Conservation (phyloP, 1,139 yeast species). For the Nakaseomyces uthaithaninus region DNA sequence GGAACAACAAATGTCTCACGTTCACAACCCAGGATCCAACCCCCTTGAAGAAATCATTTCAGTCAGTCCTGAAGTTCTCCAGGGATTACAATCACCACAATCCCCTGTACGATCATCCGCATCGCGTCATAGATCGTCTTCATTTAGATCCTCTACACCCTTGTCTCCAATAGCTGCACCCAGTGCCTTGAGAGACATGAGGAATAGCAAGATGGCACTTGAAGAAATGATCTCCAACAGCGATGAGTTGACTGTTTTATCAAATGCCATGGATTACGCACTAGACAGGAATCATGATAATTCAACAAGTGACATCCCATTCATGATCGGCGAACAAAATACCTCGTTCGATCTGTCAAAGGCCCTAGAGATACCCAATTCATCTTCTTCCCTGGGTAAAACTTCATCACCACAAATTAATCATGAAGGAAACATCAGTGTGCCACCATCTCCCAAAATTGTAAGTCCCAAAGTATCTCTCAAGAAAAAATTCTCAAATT, state of each 20-base stretch:
- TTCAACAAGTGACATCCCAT: background rate
- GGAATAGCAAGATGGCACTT: background rate
- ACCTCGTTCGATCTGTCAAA: conserved; percentile 29
- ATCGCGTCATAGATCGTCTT: background rate
- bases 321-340: conserved; percentile 9
- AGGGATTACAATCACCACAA: background rate
- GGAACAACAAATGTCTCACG: background rate
- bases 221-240: conserved; percentile 4
- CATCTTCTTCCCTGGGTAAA: conserved; percentile 6
- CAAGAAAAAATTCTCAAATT: conserved; percentile 17
- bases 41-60: background rate
- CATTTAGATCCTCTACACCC: conserved; percentile 4
- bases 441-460: conserved; percentile 7
- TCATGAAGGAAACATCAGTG: conserved; percentile 4
- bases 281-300: background rate
- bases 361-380: conserved; percentile 27
- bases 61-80: background rate
- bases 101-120: conserved; percentile 1
- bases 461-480: conserved; percentile 16
- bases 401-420: background rate
- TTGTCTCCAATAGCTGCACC: conserved; percentile 5
- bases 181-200: conserved; percentile 2
- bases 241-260: conserved; percentile 1
- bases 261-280: background rate
- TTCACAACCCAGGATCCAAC: background rate